Percentiles rank a stretch among this genome's conserved stretches.
These are phyloP conservation scores for Aspergillus udagawae DNA, from an alignment of 2,329 filamentous ascomycete genomes.

Conservation along the genomic window DNA sequence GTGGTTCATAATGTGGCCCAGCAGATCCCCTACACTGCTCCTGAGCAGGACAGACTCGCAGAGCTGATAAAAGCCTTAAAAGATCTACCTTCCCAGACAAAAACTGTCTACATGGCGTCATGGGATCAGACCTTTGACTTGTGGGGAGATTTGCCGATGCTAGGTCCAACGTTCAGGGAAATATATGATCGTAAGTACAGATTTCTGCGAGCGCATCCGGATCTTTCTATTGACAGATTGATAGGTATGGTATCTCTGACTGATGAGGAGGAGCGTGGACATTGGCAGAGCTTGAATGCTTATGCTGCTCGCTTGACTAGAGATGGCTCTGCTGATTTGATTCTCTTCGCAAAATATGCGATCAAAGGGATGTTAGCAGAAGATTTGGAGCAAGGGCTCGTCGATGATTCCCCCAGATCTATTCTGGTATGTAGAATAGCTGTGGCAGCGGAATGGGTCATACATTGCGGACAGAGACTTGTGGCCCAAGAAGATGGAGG, in stretches of 20 bases:
- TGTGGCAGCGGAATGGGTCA: not conserved
- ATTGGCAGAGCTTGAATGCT: not conserved
- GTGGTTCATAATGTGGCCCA: not conserved
- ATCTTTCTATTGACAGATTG: not conserved
- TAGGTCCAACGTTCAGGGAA: not conserved
- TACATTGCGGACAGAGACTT: not conserved
- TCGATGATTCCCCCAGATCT: not conserved
- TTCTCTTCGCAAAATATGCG: not conserved
- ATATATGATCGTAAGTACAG: not conserved
- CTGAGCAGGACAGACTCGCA: not conserved
- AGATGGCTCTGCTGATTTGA: not conserved
- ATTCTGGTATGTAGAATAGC: not conserved
- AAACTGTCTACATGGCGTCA: not conserved
- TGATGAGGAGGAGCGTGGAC: not conserved
- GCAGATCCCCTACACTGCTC: not conserved
- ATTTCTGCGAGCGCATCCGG: not conserved
- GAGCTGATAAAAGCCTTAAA: not conserved
- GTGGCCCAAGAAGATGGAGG: not conserved
- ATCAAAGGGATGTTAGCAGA: not conserved
- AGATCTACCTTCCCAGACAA: not conserved
- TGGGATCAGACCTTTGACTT: not conserved
- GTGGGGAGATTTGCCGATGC: not conserved
- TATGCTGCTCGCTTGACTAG: not conserved
- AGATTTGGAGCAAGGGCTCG: not conserved
- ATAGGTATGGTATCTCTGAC: not conserved